Percentiles rank a stretch among this genome's conserved stretches.
Conservation (phyloP, 805 yeast species). For the Debaryomyces prosopidis region DNA sequence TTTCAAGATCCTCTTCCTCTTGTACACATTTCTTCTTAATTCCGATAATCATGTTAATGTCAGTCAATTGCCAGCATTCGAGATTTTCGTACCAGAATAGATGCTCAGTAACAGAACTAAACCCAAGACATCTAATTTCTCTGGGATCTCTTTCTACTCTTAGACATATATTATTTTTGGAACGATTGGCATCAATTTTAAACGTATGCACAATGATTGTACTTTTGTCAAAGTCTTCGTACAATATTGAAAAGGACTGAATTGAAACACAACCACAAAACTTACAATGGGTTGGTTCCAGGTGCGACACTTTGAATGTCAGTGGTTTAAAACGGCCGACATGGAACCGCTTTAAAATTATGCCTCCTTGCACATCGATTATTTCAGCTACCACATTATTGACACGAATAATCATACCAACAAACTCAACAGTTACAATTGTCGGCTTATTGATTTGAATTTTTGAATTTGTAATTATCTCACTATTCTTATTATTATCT, state of each 20-base stretch:
- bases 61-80: constrained; percentile 81
- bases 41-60: constrained; percentile 75
- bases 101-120: constrained; percentile 70
- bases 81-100: constrained; percentile 65
- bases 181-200: constrained; percentile 62
- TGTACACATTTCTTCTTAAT: constrained; percentile 25
- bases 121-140: constrained; percentile 87
- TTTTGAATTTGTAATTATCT: not conserved
- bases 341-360: constrained; percentile 57
- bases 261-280: constrained; percentile 90
- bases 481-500: not conserved
- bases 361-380: constrained; percentile 79
- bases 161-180: constrained; percentile 77
- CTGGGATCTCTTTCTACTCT: constrained; percentile 92
- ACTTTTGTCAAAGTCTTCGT: constrained; percentile 58
- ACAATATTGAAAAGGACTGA: constrained; percentile 68
- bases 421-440: constrained; percentile 62
- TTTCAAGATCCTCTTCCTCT: constrained; percentile 24
- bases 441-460: constrained; percentile 32
- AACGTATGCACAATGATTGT: constrained; percentile 72
- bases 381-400: constrained; percentile 58
- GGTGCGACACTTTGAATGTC: constrained; percentile 69
- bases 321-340: constrained; percentile 64
- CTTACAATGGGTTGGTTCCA: constrained; percentile 84
- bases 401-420: constrained; percentile 72